Base-by-base conservation (phyloP, 768 basidiomycete genomes). In the Podaxis sp. region DNA sequence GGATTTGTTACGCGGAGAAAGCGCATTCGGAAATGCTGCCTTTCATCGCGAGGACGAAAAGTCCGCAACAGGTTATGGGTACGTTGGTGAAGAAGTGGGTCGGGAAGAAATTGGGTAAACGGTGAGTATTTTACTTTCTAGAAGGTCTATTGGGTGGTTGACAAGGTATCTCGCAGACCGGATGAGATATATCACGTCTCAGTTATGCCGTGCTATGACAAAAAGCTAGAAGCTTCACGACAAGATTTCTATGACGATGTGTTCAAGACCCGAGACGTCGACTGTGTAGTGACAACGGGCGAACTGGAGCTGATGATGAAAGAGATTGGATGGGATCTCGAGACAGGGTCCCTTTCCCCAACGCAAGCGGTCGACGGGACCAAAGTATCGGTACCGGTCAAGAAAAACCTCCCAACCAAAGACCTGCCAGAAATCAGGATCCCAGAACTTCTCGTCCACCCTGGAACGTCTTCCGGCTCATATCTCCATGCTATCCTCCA, bases 121-220 rank as follows among this genome's bases (percentile, higher is more conserved):
- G 70, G 94, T 95, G 71, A 69, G 93, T 82, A 36, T 63, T 22
- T 27, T 36, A 17, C 38, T 25, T 55, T 64, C 54, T 62, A 2
- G 43, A 27, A 51, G 38, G 25, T 65, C 19, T 7, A 25, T 56
- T 63, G 49, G 19, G 53, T 41, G 50, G 17, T 41, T 65, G 41
- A 60, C 51, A 29, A 64, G 22, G n/a, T 57, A 7, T 61, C 25
- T 55, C 46, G 15, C 72, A 96, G 93, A 41, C 94, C 94, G 0
- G 80, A 92, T 69, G 81, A 93, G 67, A 85, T 99, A 50, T 99
- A 98, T 71, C 97, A 99, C 70, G 94, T 98, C 57, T 84, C 94
- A 0, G 95, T 98, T 55, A 98, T 98, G 96, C 96, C 97, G 0
- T 99, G 97, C 75, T 98, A 98, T 75, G 97, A 99, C 82, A 98